Percentiles rank a stretch among this genome's conserved stretches.
phyloP scores from a whole-genome alignment of 768 basidiomycete genomes.

The Hygrocybe punicea region DNA sequence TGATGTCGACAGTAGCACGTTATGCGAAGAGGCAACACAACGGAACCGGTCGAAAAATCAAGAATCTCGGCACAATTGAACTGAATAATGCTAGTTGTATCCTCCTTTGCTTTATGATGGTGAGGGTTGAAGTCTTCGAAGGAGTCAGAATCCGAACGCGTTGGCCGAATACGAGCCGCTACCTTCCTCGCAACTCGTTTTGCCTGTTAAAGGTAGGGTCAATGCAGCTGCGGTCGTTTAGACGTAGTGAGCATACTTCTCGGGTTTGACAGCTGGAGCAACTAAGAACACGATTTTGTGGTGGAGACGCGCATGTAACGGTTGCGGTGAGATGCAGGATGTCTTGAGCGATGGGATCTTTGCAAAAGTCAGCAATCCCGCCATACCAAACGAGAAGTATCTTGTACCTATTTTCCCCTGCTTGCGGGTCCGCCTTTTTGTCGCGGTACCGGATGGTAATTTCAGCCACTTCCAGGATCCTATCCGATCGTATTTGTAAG shows the following conservation, averaged over 20 bases:
- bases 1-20: constrained; percentile 99
- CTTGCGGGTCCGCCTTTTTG: constrained; percentile 80
- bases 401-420: constrained; percentile 71
- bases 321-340: constrained; percentile 68
- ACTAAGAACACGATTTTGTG: constrained; percentile 70
- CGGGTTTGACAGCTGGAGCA: constrained; percentile 87
- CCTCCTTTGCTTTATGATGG: constrained; percentile 52
- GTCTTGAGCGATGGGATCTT: constrained; percentile 66
- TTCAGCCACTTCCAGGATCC: constrained; percentile 90
- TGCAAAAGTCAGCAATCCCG: constrained; percentile 12
- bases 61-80: constrained; percentile 92
- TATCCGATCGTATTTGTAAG: constrained; percentile 67
- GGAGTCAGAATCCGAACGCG: constrained; percentile 71
- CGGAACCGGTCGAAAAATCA: constrained; percentile 84
- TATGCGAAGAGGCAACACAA: constrained; percentile 87
- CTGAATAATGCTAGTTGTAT: constrained; percentile 82
- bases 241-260: constrained; percentile 51
- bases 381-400: neutral
- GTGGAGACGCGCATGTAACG: constrained; percentile 78
- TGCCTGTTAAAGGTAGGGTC: constrained; percentile 41
- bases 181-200: constrained; percentile 89
- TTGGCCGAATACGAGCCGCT: constrained; percentile 76
- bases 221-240: neutral
- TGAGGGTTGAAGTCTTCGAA: constrained; percentile 46
- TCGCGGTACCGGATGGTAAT: constrained; percentile 75